Conservation (phyloP, 768 basidiomycete genomes). For the Pholiota molesta region DNA sequence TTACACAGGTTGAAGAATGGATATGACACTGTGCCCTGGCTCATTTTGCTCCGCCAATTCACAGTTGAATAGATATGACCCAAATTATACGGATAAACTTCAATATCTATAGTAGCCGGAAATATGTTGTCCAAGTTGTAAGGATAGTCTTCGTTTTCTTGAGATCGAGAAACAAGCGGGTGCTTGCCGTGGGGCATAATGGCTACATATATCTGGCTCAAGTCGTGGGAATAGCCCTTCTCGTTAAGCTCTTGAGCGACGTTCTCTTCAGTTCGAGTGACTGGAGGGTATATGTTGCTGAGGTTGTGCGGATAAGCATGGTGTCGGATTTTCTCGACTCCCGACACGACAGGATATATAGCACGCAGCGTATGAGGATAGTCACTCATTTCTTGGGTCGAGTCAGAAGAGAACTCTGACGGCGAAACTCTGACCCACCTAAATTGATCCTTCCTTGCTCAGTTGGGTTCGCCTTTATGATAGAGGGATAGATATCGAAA, state of each 20-base stretch:
- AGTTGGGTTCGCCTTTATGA: background rate
- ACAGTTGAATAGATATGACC: background rate
- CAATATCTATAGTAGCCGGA: background rate
- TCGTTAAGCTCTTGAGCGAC: background rate
- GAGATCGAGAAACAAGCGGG: too few relatives aligned
- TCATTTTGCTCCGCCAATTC: background rate
- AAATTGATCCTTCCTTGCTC: background rate
- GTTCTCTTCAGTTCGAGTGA: background rate
- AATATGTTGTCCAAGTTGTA: background rate
- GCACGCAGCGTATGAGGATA: slow-evolving; percentile 4
- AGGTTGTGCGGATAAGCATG: slow-evolving; percentile 5
- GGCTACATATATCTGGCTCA: background rate
- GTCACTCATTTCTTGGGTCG: too few relatives aligned
- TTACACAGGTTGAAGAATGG: slow-evolving; percentile 20
- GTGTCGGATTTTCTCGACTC: background rate
- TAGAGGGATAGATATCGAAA: slow-evolving; percentile 32
- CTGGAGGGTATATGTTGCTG: background rate
- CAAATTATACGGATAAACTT: background rate
- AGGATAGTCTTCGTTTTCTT: too few relatives aligned
- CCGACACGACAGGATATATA: background rate
- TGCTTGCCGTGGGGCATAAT: too few relatives aligned
- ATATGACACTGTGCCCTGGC: background rate
- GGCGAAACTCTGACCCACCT: background rate
- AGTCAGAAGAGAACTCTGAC: background rate
- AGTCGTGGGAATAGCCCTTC: background rate